Evolutionary conservation across 176 grass and related monocot species (phyloP).

Genomic region (Carex cristatella): DNA sequence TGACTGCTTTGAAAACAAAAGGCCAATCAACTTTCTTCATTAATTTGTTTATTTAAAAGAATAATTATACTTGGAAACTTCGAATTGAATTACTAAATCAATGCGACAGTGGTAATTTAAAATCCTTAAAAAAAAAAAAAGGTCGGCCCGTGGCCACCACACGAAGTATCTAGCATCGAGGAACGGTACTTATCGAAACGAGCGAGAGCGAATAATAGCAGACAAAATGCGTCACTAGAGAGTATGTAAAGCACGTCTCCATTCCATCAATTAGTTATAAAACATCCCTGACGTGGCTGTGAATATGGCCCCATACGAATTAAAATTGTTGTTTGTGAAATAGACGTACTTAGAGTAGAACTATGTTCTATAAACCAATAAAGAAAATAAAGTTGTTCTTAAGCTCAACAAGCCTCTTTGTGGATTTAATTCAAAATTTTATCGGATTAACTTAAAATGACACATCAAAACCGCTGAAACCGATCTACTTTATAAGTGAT

Average conservation of each 20-base stretch:
- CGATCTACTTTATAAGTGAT: too few species aligned
- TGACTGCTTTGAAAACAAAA: too few species aligned
- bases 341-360: neutral
- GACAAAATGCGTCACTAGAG: neutral
- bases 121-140: neutral
- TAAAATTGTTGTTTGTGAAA: neutral
- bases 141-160: constrained; percentile 61
- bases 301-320: neutral
- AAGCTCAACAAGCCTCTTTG: too few species aligned
- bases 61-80: neutral
- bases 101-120: neutral
- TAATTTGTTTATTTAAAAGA: too few species aligned
- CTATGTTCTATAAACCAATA: too few species aligned
- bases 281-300: neutral
- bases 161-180: constrained; percentile 6
- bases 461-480: too few species aligned
- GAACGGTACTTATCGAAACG: too few species aligned
- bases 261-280: neutral
- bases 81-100: neutral
- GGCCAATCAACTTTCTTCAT: too few species aligned
- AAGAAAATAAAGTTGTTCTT: too few species aligned
- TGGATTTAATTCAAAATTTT: too few species aligned
- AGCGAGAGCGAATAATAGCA: neutral
- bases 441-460: too few species aligned
- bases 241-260: neutral